Evolutionary conservation across 352 stramenopile species (phyloP), one percentile per base, ranked within the genome.

Genomic region (Plasmopara viticola): DNA sequence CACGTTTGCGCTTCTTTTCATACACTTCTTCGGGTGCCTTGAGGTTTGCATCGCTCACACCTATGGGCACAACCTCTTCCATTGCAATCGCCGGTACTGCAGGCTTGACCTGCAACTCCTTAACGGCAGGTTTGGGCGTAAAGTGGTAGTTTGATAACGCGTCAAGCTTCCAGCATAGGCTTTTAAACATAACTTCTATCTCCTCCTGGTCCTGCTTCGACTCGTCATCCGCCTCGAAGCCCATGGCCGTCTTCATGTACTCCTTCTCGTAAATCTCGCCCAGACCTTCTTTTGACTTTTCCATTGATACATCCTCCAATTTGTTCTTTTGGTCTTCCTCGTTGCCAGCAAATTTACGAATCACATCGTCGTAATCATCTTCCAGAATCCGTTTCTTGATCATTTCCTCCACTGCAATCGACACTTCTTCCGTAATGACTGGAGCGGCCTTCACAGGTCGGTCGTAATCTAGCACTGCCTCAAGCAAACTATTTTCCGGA

Each of bases 101-200:
- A 46, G 79, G 76, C 64, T 89, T 89, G 58, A 92, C 78, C 69
- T 77, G 84, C 68, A 94, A 62, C 62, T 97, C 90, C 54, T 96
- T 93, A 33, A 94, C 87, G 51, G 96, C 82, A 8, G 90, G 90
- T 53, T 96, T 90, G 29, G 93, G 93, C 48, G 87, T 95, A 68
- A 97, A 98, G 60, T 98, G 84, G 76, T 97, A 98, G 72, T 98
- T 97, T 9, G 90, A 97, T 52, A 98, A 66, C 34, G 90, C 93
- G 63, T 98, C 93, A 10, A 98, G 70, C 62, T 97, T 96, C 74
- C 86, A 97, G 64, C 93, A 98, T 15, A 98, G 57, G 45, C 88
- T 95, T 56, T 95, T 94, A 71, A 97, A 98, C 60, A 98, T 84
- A 25, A 84, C 69, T 25, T 97, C 94, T 63, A 98, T 97, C 72